Evolutionary conservation across 331 rosid genomes (phyloP).

Genomic region (Phaseolus coccineus): DNA sequence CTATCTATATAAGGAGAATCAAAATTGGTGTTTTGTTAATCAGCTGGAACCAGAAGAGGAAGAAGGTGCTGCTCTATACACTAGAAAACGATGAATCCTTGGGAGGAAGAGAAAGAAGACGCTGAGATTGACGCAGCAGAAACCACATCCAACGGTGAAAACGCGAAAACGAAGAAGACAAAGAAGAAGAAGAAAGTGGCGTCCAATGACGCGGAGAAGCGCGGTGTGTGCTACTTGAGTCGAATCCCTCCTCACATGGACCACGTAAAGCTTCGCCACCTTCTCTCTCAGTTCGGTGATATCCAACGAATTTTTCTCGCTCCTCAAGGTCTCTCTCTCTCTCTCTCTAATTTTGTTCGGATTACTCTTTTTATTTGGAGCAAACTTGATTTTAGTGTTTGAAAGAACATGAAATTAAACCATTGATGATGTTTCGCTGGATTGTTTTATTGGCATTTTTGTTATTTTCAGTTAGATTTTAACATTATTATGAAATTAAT

Average conservation of each 20-base stretch:
- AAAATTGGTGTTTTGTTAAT: background rate
- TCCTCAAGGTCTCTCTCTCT: conserved; percentile 59
- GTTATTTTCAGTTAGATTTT: background rate
- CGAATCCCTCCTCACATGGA: conserved; percentile 95
- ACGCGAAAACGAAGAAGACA: background rate
- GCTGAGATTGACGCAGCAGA: conserved; percentile 11
- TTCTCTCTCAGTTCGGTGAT: conserved; percentile 79
- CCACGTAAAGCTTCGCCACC: conserved; percentile 68
- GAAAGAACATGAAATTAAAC: no score
- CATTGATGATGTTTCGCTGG: no score
- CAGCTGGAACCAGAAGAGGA: background rate
- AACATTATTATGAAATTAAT: no score
- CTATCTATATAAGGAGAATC: no score
- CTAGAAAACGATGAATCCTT: conserved; percentile 14
- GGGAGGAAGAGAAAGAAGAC: conserved; percentile 22
- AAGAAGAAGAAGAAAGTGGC: conserved; percentile 53
- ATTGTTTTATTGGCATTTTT: no score
- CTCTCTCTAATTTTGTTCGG: background rate
- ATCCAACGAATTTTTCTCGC: conserved; percentile 75
- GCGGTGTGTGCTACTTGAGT: conserved; percentile 86
- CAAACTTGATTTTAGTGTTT: background rate
- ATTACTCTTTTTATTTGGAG: background rate
- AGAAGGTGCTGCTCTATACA: background rate
- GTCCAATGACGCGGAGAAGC: conserved; percentile 58
- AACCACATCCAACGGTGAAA: conserved; percentile 21